These are phyloP conservation scores for Nephelium lappaceum DNA, from an alignment of 345 rosid genomes.

Conservation along the genomic window DNA sequence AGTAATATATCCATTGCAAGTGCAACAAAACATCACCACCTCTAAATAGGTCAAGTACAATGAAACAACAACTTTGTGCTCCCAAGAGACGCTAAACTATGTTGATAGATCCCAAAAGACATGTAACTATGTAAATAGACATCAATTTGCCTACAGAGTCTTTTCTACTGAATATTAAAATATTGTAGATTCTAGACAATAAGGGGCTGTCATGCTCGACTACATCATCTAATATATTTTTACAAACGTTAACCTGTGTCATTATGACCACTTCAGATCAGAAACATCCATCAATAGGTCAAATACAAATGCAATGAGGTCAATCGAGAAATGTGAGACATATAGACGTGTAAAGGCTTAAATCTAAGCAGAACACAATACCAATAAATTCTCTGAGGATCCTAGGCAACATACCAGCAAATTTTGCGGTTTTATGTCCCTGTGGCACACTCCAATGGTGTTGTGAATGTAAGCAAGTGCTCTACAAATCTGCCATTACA, in stretches of 20 bases:
- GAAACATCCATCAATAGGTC: neutral
- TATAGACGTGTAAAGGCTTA: neutral
- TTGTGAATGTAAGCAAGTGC: constrained; percentile 90
- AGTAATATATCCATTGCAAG: neutral
- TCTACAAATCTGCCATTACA: constrained; percentile 69
- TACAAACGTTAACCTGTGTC: neutral
- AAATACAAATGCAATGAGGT: neutral
- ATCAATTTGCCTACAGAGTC: neutral
- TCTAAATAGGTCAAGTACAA: neutral
- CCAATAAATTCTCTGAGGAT: neutral
- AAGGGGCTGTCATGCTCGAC: neutral
- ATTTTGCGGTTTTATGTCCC: constrained; percentile 99
- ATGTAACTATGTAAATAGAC: neutral
- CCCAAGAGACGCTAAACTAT: neutral
- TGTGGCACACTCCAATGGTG: constrained; percentile 87
- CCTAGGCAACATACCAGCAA: constrained; percentile 60
- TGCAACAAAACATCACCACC: neutral
- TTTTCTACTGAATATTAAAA: neutral
- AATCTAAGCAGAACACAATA: neutral
- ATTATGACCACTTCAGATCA: neutral
- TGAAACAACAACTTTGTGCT: neutral
- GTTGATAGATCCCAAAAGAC: too few species aligned
- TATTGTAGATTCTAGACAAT: neutral
- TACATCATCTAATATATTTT: too few species aligned
- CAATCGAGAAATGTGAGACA: neutral